Evolutionary conservation across 2,329 filamentous ascomycete genomes (phyloP).

Genomic region (Alternaria arborescens): DNA sequence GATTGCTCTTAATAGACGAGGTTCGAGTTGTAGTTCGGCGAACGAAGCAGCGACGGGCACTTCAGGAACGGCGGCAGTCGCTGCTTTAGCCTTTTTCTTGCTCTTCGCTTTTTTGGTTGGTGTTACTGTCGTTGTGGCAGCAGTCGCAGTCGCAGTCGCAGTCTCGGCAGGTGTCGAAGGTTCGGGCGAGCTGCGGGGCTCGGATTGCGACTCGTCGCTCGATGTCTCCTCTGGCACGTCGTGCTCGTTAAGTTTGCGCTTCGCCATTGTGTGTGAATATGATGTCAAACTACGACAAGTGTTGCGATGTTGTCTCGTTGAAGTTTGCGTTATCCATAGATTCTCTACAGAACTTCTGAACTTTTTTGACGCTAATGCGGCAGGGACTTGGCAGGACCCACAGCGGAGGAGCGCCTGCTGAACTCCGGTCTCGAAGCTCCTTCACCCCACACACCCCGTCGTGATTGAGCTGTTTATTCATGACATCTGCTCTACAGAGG

Average conservation of each 20-base stretch:
- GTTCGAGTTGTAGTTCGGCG: constrained; percentile 79
- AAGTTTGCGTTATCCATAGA: constrained; percentile 10
- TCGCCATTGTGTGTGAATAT: constrained; percentile 31
- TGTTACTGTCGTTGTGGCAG: not conserved
- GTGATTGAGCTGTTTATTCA: not conserved
- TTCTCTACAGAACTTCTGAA: constrained; percentile 11
- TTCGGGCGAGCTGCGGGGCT: constrained; percentile 20
- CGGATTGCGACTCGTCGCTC: constrained; percentile 33
- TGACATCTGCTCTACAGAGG: not conserved
- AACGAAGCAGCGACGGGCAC: constrained; percentile 63
- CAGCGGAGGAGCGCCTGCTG: constrained; percentile 18
- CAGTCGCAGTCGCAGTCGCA: not conserved
- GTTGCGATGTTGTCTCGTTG: constrained; percentile 7
- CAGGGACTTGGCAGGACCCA: constrained; percentile 16
- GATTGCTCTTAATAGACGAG: constrained; percentile 85
- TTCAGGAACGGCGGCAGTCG: not conserved
- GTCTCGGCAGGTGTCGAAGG: not conserved
- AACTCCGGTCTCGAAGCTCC: not conserved
- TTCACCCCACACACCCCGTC: not conserved
- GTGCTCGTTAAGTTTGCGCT: constrained; percentile 61
- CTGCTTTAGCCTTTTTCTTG: constrained; percentile 9
- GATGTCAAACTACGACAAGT: not conserved
- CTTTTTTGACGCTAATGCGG: constrained; percentile 31
- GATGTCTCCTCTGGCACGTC: constrained; percentile 53
- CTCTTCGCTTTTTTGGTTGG: not conserved